phyloP scores from a whole-genome alignment of 768 basidiomycete genomes.

The Kwoniella dejecticola region DNA sequence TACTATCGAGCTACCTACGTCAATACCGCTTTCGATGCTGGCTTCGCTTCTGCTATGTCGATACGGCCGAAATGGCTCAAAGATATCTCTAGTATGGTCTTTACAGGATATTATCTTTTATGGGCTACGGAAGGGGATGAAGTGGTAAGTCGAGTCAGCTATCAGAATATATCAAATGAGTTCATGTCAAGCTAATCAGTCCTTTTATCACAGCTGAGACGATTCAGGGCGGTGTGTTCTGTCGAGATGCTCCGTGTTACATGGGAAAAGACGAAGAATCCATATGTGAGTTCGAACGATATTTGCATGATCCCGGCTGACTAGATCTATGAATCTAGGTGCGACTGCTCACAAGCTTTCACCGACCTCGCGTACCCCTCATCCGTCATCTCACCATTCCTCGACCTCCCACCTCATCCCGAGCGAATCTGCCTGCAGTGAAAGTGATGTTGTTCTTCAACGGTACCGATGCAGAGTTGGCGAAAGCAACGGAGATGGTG shows the following conservation, averaged over 20 bases:
- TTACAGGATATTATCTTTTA: conserved; percentile 84
- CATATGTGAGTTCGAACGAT: conserved; percentile 66
- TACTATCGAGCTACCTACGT: conserved; percentile 98
- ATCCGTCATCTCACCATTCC: conserved; percentile 78
- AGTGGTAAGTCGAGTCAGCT: conserved; percentile 69
- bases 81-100: conserved; percentile 80
- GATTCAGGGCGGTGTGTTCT: conserved; percentile 88
- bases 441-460: conserved; percentile 80
- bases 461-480: conserved; percentile 66
- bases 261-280: conserved; percentile 96
- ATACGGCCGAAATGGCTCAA: conserved; percentile 89
- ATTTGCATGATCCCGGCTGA: too few species aligned
- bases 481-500: conserved; percentile 73
- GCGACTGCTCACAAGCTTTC: conserved; percentile 63
- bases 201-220: conserved; percentile 67
- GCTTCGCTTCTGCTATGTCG: conserved; percentile 92
- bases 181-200: not conserved
- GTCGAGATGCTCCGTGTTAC: conserved; percentile 93
- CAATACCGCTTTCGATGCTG: conserved; percentile 89
- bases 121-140: conserved; percentile 92
- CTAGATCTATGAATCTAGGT: too few species aligned
- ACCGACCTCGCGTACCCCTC: conserved; percentile 66
- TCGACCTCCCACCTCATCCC: conserved; percentile 69
- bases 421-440: conserved; percentile 74
- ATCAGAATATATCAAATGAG: too few species aligned